phyloP scores from a whole-genome alignment of 1,139 yeast species.

The Trichomonascaceae sp. region DNA sequence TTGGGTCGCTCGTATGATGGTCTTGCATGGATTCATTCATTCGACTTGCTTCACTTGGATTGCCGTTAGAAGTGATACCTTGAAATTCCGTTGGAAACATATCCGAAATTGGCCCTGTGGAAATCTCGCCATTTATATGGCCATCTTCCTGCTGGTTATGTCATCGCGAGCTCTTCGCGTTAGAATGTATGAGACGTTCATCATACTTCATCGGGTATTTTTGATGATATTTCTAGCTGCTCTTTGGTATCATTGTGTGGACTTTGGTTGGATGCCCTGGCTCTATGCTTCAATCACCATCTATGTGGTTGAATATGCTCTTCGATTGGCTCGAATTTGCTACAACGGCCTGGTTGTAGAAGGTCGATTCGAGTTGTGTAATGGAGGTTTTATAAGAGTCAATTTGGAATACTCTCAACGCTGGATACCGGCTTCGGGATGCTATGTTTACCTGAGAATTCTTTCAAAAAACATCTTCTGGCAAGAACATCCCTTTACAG shows the following conservation, averaged over 20 bases:
- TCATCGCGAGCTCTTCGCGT: slow-evolving; percentile 27
- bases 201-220: slow-evolving; percentile 31
- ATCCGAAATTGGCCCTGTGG: slow-evolving; percentile 43
- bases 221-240: slow-evolving; percentile 42
- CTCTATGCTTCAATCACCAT: slow-evolving; percentile 33
- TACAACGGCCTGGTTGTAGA: slow-evolving; percentile 37
- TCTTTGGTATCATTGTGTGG: slow-evolving; percentile 33
- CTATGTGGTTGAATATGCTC: slow-evolving; percentile 36
- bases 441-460: slow-evolving; percentile 52
- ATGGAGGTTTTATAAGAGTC: slow-evolving; percentile 26
- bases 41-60: slow-evolving; percentile 30
- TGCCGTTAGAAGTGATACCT: slow-evolving; percentile 34
- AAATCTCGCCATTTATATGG: slow-evolving; percentile 32
- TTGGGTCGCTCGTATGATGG: slow-evolving; percentile 53
- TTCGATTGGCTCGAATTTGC: slow-evolving; percentile 31
- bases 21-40: slow-evolving; percentile 41
- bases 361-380: slow-evolving; percentile 32
- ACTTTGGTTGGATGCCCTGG: slow-evolving; percentile 48
- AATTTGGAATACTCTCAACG: slow-evolving; percentile 21
- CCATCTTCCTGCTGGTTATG: slow-evolving; percentile 13
- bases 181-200: slow-evolving; percentile 41
- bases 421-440: slow-evolving; percentile 47
- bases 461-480: slow-evolving; percentile 35
- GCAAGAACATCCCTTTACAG: slow-evolving; percentile 69
- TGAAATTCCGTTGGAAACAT: slow-evolving; percentile 35